Evolutionary conservation across 495 filamentous ascomycete species (phyloP).

Genomic region (Margaritispora aquatica): DNA sequence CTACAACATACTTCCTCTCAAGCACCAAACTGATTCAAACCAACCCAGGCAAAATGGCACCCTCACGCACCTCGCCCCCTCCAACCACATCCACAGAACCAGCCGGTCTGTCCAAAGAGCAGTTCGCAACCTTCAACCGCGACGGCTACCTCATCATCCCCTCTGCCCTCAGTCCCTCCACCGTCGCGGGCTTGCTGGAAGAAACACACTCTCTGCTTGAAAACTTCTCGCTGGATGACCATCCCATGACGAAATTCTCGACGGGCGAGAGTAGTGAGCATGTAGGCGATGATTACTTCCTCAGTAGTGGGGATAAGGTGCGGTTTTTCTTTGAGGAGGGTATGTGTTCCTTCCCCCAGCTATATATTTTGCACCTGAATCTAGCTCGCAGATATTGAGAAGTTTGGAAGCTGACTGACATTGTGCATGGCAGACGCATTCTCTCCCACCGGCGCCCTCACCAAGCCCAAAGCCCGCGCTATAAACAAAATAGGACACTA

Average conservation of each 20-base stretch:
- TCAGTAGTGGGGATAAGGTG: constrained; percentile 80
- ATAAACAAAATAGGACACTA: constrained; percentile 98
- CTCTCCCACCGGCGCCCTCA: constrained; percentile 48
- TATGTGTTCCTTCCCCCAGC: constrained; percentile 19
- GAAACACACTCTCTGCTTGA: constrained; percentile 72
- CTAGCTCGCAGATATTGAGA: no score
- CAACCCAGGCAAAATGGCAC: constrained; percentile 20
- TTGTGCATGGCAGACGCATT: constrained; percentile 51
- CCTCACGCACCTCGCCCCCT: constrained; percentile 14
- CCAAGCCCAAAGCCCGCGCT: constrained; percentile 70
- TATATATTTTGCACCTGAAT: not conserved
- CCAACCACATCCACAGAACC: not conserved
- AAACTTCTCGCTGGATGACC: constrained; percentile 65
- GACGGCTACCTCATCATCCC: constrained; percentile 92
- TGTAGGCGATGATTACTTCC: constrained; percentile 94
- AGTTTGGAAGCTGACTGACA: not conserved
- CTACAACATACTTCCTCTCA: no score
- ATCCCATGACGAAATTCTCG: constrained; percentile 90
- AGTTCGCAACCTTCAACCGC: constrained; percentile 63
- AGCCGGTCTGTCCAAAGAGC: constrained; percentile 53
- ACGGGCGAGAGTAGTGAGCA: constrained; percentile 70
- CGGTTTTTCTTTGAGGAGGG: constrained; percentile 96
- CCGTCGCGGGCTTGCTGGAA: constrained; percentile 59
- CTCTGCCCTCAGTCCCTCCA: constrained; percentile 57
- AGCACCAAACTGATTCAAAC: no score